phyloP scores from a whole-genome alignment of 768 basidiomycete genomes.

The Lactarius hengduanensis region DNA sequence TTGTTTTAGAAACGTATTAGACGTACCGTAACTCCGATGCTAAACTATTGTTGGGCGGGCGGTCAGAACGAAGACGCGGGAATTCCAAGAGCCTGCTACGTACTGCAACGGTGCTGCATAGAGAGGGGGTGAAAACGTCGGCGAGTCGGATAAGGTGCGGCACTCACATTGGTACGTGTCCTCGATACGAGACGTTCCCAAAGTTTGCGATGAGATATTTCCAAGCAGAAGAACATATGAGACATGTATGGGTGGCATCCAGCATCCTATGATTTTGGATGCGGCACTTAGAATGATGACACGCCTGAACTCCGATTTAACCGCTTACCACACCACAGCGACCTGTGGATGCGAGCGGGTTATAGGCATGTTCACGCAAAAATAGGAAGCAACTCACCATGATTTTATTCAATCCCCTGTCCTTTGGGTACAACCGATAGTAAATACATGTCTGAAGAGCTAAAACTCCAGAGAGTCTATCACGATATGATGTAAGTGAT shows the following conservation, averaged over 20 bases:
- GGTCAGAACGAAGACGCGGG: not conserved
- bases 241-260: conserved; percentile 20
- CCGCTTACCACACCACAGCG: conserved; percentile 19
- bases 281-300: not conserved
- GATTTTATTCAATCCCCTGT: conserved; percentile 9
- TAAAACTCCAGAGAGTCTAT: conserved; percentile 27
- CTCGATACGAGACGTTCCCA: conserved; percentile 12
- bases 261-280: conserved; percentile 15
- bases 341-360: conserved; percentile 16
- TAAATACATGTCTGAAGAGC: conserved; percentile 23
- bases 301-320: not conserved
- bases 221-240: conserved; percentile 27
- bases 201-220: conserved; percentile 27
- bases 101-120: conserved; percentile 22
- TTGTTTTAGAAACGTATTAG: not conserved
- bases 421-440: conserved; percentile 19
- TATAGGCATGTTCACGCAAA: not conserved
- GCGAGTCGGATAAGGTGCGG: not conserved
- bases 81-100: conserved; percentile 1
- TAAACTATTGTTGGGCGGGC: conserved; percentile 13
- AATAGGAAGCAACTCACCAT: conserved; percentile 13
- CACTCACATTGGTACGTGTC: conserved; percentile 22
- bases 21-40: conserved; percentile 27
- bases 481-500: not conserved
- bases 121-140: not conserved